Base-by-base conservation (phyloP, 192 early-diverging fungal species). In the Backusella australiensis region DNA sequence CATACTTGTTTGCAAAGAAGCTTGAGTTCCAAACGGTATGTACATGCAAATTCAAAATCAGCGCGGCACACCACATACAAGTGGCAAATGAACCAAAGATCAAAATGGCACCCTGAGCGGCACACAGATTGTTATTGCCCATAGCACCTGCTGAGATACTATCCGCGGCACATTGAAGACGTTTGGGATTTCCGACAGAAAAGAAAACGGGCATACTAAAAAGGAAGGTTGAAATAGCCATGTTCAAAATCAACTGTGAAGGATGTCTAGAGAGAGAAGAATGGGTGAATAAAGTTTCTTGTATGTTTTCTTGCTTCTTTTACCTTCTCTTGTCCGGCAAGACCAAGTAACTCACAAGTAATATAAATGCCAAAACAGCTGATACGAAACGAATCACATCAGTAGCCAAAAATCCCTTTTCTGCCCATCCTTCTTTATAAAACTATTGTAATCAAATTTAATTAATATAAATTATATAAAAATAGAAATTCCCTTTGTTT, bases 11-110 rank as follows among this genome's bases (percentile, higher is more conserved):
- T 7, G 78, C 34, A 23, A 87, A 80, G 75, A 83, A 84, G 15
- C 81, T 83, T 4, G 82, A 84, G 65, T 87, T 87, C 88, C 88
- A 89, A 21, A 89, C 88, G 3, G 86, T 87, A 71, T 89, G 85
- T 2, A 89, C n/a, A 46, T 88, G 87, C 21, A 88, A 44, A 42
- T 82, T 82, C 67, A 89, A 76, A 71, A 89, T 78, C 12, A 84
- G 53, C 15, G 86, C 84, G 52, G 80, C 70, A 59, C 69, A 56
- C 88, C 88, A 89, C 6, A 81, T 65, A 32, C 75, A 72, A 15
- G 85, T 86, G 0, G 83, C 81, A 32, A 85, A 35, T 0, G 86
- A 84, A 12, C 82, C 67, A 78, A 87, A 89, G 38, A 89, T 83
- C 8, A 89, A 49, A 8, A 86, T 80, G 4, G 70, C 86, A 14